A percentile compares a stretch with the other conserved stretches of the same genome.
Conservation (phyloP, 2,329 filamentous ascomycete genomes). For the Akanthomyces dipterigenus region DNA sequence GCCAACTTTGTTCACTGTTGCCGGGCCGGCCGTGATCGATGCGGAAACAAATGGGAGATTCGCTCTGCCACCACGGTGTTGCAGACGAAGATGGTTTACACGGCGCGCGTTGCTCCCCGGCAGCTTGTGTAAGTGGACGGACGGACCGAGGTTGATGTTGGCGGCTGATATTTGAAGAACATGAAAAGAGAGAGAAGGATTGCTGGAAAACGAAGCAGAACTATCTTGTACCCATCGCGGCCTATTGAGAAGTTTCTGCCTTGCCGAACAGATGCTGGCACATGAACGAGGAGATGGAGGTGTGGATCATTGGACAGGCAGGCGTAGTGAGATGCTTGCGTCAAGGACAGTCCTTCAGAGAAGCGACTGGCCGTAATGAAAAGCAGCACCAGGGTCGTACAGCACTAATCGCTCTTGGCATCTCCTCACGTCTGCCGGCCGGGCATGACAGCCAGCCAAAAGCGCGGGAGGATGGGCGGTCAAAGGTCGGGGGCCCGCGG, state of each 20-base stretch:
- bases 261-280: background rate
- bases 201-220: background rate
- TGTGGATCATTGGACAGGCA: background rate
- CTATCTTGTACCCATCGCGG: background rate
- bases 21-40: background rate
- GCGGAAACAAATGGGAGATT: background rate
- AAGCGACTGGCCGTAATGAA: background rate
- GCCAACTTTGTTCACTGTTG: background rate
- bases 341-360: background rate
- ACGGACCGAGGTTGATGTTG: background rate
- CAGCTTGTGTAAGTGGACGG: background rate
- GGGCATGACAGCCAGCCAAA: background rate
- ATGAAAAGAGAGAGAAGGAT: background rate
- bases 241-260: background rate
- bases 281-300: background rate
- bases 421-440: background rate
- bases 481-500: background rate
- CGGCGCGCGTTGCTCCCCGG: background rate
- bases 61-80: background rate
- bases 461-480: background rate
- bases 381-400: background rate
- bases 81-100: background rate
- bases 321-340: background rate
- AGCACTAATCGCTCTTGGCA: slow-evolving; percentile 7
- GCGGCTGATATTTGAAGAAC: background rate